These are phyloP conservation scores for Zopfia rhizophila DNA, from an alignment of 2,329 filamentous ascomycete species.

Conservation along the genomic window DNA sequence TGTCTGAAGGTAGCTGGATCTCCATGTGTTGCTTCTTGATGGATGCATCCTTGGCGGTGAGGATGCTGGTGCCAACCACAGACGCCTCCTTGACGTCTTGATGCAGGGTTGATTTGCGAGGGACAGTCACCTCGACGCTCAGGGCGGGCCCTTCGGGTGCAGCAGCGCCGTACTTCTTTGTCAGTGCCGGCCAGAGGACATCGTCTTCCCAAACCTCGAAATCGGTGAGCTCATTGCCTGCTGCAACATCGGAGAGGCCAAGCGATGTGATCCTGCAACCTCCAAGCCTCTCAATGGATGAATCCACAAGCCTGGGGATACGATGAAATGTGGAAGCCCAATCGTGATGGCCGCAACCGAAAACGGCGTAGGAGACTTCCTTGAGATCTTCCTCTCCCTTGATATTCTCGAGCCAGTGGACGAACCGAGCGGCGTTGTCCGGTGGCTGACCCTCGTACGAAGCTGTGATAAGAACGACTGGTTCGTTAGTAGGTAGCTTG, in stretches of 20 bases:
- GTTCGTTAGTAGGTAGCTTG: slow-evolving; percentile 68
- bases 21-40: slow-evolving; percentile 38
- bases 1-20: slow-evolving; percentile 42
- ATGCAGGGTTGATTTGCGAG: slow-evolving; percentile 25
- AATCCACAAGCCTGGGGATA: slow-evolving; percentile 72
- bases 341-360: slow-evolving; percentile 72
- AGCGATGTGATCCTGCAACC: slow-evolving; percentile 60
- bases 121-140: slow-evolving; percentile 14
- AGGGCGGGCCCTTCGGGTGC: slow-evolving; percentile 1
- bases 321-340: slow-evolving; percentile 71
- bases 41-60: slow-evolving; percentile 29
- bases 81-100: slow-evolving; percentile 32
- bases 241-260: slow-evolving; percentile 66
- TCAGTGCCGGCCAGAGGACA: slow-evolving; percentile 33
- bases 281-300: slow-evolving; percentile 62
- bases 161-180: slow-evolving; percentile 12
- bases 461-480: slow-evolving; percentile 74
- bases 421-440: slow-evolving; percentile 76
- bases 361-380: slow-evolving; percentile 67
- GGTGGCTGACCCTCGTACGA: slow-evolving; percentile 80
- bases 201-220: slow-evolving; percentile 45
- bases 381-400: slow-evolving; percentile 65
- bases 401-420: slow-evolving; percentile 70
- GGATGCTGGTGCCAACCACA: slow-evolving; percentile 21
- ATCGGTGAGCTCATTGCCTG: slow-evolving; percentile 38